phyloP scores from a whole-genome alignment of 208 protist genomes.

The Crithidia mellificae region DNA sequence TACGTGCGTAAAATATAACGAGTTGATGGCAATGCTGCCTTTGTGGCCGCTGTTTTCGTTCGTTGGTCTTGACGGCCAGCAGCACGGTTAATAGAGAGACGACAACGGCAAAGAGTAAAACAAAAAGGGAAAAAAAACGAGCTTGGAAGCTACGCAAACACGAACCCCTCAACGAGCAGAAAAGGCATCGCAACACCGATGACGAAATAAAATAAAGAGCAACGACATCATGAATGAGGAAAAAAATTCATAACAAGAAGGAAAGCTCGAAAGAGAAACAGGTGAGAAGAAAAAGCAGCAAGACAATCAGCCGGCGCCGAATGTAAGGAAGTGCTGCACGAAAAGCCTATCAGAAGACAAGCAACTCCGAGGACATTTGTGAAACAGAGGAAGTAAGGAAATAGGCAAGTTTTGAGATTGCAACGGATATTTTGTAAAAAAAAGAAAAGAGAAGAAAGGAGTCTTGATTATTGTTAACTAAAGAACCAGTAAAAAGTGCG shows the following conservation, averaged over 20 bases:
- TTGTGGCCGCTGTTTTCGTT: not conserved
- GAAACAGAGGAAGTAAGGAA: not conserved
- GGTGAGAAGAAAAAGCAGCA: slow-evolving; percentile 3
- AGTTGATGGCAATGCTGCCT: not conserved
- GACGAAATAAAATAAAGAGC: slow-evolving; percentile 9
- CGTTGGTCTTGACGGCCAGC: not conserved
- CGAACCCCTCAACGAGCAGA: slow-evolving; percentile 1
- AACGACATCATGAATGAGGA: slow-evolving; percentile 5
- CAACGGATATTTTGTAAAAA: too few relatives aligned
- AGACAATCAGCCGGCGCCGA: not conserved
- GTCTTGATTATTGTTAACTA: too few relatives aligned
- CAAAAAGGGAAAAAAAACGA: slow-evolving; percentile 9
- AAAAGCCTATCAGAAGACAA: not conserved
- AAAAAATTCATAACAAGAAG: slow-evolving; percentile 17
- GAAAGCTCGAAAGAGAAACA: too few relatives aligned
- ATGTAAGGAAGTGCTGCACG: not conserved
- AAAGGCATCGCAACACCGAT: slow-evolving; percentile 4
- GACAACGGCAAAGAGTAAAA: slow-evolving; percentile 7
- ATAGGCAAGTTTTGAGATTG: not conserved
- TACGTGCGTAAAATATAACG: too few relatives aligned
- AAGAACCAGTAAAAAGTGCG: too few relatives aligned
- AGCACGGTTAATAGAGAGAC: not conserved
- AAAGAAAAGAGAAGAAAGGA: too few relatives aligned
- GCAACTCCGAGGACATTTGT: not conserved
- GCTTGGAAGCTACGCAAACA: slow-evolving; percentile 6